Evolutionary conservation across 495 filamentous ascomycete species (phyloP).

Genomic region (Aspergillus haitiensis): DNA sequence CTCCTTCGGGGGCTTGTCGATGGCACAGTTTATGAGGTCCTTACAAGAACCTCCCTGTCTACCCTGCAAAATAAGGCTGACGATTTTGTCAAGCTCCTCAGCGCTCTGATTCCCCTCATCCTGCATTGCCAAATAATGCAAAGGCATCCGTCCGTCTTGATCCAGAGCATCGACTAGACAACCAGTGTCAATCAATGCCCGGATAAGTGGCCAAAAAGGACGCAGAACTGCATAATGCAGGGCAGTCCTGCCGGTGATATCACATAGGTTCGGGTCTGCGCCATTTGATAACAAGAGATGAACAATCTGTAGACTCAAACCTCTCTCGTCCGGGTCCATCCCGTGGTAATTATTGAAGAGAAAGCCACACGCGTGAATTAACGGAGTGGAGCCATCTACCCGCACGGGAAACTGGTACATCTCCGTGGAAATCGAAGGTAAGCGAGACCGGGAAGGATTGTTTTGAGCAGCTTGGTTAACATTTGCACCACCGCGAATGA

Average conservation of each 20-base stretch:
- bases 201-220: conserved; percentile 2
- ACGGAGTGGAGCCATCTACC: not conserved
- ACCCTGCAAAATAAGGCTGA: not conserved
- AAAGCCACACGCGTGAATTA: conserved; percentile 14
- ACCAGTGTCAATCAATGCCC: conserved; percentile 6
- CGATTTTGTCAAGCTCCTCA: not conserved
- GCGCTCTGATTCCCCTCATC: not conserved
- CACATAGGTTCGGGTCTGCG: not conserved
- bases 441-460: not conserved
- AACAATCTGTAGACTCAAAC: not conserved
- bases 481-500: conserved; percentile 15
- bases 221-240: conserved; percentile 11
- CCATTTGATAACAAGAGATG: conserved; percentile 8
- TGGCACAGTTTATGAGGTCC: not conserved
- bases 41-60: not conserved
- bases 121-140: conserved; percentile 1
- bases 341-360: not conserved
- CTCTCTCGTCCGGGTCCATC: not conserved
- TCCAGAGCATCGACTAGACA: not conserved
- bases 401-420: not conserved
- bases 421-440: not conserved
- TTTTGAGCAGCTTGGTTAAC: conserved; percentile 13
- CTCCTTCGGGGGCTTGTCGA: not conserved
- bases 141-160: not conserved
- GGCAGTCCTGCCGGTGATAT: conserved; percentile 7